phyloP scores from a whole-genome alignment of 2,329 filamentous ascomycete species.

The Reticulascus tulasneorum region DNA sequence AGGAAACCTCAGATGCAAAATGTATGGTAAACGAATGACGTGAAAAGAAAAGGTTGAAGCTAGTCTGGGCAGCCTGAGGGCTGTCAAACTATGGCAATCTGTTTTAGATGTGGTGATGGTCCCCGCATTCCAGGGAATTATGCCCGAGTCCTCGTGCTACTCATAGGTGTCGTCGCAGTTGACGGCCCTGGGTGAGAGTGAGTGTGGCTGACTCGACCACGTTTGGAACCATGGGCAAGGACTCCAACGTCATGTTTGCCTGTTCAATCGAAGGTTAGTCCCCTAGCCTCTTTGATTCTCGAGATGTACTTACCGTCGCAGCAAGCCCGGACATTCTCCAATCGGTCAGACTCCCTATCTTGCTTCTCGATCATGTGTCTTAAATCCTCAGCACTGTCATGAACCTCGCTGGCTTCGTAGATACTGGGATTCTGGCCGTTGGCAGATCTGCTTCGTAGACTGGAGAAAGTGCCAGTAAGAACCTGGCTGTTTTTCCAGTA shows the following conservation, averaged over 20 bases:
- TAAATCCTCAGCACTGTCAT: constrained; percentile 80
- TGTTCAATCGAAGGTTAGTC: constrained; percentile 31
- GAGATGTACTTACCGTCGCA: constrained; percentile 77
- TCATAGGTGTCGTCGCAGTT: constrained; percentile 29
- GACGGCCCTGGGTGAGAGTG: constrained; percentile 33
- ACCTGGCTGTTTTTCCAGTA: constrained; percentile 52
- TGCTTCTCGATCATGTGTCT: constrained; percentile 74
- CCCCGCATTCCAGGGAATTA: constrained; percentile 16
- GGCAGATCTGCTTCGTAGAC: constrained; percentile 48
- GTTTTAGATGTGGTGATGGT: constrained; percentile 2
- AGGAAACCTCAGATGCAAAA: constrained; percentile 6
- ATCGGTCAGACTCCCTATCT: constrained; percentile 69
- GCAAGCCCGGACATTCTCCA: constrained; percentile 95
- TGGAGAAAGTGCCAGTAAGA: constrained; percentile 47
- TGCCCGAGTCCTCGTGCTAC: constrained; percentile 30
- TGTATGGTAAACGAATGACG: constrained; percentile 1
- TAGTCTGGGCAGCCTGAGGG: too few species aligned
- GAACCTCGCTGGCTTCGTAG: constrained; percentile 59
- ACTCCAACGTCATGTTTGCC: constrained; percentile 72
- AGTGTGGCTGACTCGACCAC: constrained; percentile 35
- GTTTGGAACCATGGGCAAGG: constrained; percentile 44
- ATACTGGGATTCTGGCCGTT: constrained; percentile 43
- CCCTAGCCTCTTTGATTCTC: neutral
- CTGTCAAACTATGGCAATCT: too few species aligned
- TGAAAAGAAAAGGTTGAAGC: neutral